Base-by-base conservation (phyloP, 805 yeast genomes). In the Lipomyces orientalis region DNA sequence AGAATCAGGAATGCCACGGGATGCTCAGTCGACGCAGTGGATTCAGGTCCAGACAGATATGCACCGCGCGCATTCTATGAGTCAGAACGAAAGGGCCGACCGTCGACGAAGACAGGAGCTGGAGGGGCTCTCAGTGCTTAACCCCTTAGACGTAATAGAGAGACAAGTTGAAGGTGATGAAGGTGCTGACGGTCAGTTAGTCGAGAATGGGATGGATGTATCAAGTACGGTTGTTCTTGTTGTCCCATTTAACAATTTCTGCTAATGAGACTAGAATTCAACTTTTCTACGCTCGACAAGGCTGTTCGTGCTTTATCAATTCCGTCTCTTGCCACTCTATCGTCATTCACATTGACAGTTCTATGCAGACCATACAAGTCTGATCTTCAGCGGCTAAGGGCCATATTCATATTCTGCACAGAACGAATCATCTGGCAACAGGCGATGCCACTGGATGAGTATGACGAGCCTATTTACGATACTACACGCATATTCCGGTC, bases 61-160 rank as follows among this genome's bases (percentile, higher is more conserved):
- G 62, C 86, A 89, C 76, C 83, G 98, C 73, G 87, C 93, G 64
- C 88, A 87, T 70, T 85, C 96, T 0, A 79, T 91, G 31, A 85
- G 90, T 1, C 80, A 86, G 5, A 84, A 83, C 64, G 97, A 93
- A 69, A 87, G 90, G 67, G 88, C 87, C 62, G 81, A 83, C 16
- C 84, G 98, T 71, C 88, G 90, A 63, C 85, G 85, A 76, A 82
- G 22, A 77, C 89, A 55, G 82, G 85, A 74, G 85, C 84, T 72
- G 83, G 90, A 66, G 84, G 91, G 70, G 85, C 87, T 68, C 77
- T 88, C 35, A 82, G 90, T 63, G 75, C 88, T 70, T 90, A 90
- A 76, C 89, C 97, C 51, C 86, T 71, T 73, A n/a, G 70, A 63
- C 16, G 64, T 61, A 9, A 16, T 69, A 25, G 37, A 64, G 46